Evolutionary conservation across 2,329 filamentous ascomycete species (phyloP).

Genomic region (Eutypa lata): DNA sequence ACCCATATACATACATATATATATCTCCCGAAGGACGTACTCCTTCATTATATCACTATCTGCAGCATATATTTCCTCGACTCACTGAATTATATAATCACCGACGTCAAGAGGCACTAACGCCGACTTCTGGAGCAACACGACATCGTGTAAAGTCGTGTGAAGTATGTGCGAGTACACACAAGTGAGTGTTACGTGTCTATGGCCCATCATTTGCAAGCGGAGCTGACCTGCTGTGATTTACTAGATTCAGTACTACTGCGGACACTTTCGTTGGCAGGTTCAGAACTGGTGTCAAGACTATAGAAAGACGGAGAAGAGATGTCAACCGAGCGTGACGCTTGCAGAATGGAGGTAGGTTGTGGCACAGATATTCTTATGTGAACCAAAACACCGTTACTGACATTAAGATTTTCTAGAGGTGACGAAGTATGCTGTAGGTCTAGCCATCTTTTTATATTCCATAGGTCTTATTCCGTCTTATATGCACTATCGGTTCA

Average conservation of each 20-base stretch:
- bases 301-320: conserved; percentile 3
- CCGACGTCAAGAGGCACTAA: background rate
- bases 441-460: background rate
- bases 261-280: conserved; percentile 4
- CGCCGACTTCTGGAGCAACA: background rate
- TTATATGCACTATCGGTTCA: background rate
- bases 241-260: conserved; percentile 2
- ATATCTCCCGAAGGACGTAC: too few species aligned
- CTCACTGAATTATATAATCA: background rate
- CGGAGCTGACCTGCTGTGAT: background rate
- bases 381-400: background rate
- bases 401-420: background rate
- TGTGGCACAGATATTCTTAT: background rate
- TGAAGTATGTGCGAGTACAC: background rate
- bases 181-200: background rate
- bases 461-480: background rate
- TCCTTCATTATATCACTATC: too few species aligned
- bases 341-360: conserved; percentile 4
- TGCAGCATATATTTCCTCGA: background rate
- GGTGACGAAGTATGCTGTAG: conserved; percentile 6
- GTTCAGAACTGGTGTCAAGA: conserved; percentile 4
- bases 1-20: too few species aligned
- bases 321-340: conserved; percentile 3
- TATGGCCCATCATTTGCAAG: background rate
- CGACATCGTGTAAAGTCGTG: background rate